Base-by-base conservation (phyloP, 2,329 filamentous ascomycete genomes). In the Venturia effusa region DNA sequence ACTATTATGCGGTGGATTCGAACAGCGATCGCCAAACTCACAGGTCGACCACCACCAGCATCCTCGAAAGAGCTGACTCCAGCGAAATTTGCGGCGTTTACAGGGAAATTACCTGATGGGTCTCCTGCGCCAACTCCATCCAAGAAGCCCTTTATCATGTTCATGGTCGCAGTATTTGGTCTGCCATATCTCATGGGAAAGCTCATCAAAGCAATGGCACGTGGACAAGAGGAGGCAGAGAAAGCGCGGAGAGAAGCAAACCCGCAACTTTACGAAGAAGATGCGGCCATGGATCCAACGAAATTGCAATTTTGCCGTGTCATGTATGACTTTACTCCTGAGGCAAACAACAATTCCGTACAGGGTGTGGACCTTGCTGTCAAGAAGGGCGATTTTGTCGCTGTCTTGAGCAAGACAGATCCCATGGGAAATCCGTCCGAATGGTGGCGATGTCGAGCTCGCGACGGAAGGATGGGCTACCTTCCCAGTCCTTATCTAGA, bases 131-230 rank as follows among this genome's bases (percentile, higher is more conserved):
- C 79, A 13, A 87, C 86, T 70, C 92, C 93, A 22, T 96, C 90
- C 72, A 91, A 90, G 74, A 99, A 97, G 76, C 94, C 94, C 0
- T 90, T 99, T 70, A 83, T 99, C 72, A 93, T 99, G 81, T 99
- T 99, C 80, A 80, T 97, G 66, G 81, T 95, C 54, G 93, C 94
- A 22, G 92, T 96, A 5, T 96, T 99, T 71, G 95, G 94, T 62
- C 83, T 99, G 17, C 94, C 94, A 6, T 99, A 96, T 74, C 82
- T 99, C 60, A 97, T 99, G 92, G 88, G 89, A 77, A 99, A 97
- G 78, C 84, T 96, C 69, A 97, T 99, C 74, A 87, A 86, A 72
- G 83, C 90, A 1, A 82, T 99, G 45, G 91, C 92, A 19, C 85
- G 88, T 41, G 88, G 87, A 5, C 90, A 94, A 71, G 91, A 97